These are phyloP conservation scores for Lantana camara DNA, from an alignment of 257 asterid genomes.

Conservation along the genomic window DNA sequence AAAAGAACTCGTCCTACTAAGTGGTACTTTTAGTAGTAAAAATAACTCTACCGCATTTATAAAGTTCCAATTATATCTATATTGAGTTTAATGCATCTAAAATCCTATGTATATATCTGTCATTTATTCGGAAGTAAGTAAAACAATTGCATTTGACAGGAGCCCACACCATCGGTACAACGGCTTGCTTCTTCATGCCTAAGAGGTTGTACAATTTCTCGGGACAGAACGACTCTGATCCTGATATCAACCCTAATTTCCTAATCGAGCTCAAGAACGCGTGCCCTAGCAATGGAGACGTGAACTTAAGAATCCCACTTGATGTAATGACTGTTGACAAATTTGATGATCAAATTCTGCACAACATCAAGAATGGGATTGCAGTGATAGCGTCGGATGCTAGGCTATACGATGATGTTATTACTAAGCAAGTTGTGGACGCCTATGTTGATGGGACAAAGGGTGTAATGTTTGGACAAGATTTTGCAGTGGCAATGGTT, in stretches of 20 bases:
- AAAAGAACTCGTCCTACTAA: conserved; percentile 46
- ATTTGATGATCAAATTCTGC: conserved; percentile 37
- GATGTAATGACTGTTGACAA: conserved; percentile 12
- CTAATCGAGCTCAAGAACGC: conserved; percentile 4
- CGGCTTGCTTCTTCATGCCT: conserved; percentile 54
- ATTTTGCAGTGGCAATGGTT: conserved; percentile 43
- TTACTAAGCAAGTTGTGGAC: conserved; percentile 31
- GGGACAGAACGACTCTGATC: conserved; percentile 31
- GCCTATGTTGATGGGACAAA: conserved; percentile 13
- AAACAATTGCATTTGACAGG: conserved; percentile 23
- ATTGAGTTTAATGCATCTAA: no score
- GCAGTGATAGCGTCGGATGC: conserved; percentile 48
- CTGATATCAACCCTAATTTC: conserved; percentile 31
- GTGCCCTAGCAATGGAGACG: conserved; percentile 39
- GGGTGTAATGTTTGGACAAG: background rate
- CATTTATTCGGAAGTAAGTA: background rate
- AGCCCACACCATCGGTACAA: conserved; percentile 50
- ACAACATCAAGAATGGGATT: conserved; percentile 33
- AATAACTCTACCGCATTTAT: no score
- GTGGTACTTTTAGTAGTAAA: no score
- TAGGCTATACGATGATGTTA: conserved; percentile 24
- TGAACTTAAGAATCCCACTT: conserved; percentile 22
- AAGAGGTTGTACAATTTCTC: conserved; percentile 36
- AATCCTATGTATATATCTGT: no score
- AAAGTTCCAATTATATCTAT: no score